Conservation (phyloP, 345 rosid species). For the Eutrema japonicum region DNA sequence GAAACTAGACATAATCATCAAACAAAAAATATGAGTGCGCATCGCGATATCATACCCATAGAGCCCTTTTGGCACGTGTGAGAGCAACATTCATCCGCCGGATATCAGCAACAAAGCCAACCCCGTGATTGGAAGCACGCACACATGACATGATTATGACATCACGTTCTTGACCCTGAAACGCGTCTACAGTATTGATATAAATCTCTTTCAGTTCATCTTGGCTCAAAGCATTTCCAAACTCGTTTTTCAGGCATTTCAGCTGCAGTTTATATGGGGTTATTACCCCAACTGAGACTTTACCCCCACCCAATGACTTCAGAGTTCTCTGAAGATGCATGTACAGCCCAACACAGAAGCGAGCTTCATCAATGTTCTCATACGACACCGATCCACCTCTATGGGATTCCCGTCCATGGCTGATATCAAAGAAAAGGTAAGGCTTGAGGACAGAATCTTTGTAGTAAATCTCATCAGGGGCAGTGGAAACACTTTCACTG, state of each 20-base stretch:
- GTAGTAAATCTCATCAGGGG: slow-evolving; percentile 86
- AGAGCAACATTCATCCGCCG: slow-evolving; percentile 99
- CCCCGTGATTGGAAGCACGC: slow-evolving; percentile 94
- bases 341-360: slow-evolving; percentile 83
- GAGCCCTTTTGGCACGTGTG: slow-evolving; percentile 95
- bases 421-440: slow-evolving; percentile 81
- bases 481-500: slow-evolving; percentile 77
- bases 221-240: slow-evolving; percentile 71
- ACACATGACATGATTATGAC: slow-evolving; percentile 99
- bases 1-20: slow-evolving; percentile 11
- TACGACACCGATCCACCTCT: slow-evolving; percentile 97
- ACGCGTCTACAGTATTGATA: slow-evolving; percentile 97
- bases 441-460: slow-evolving; percentile 89
- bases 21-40: neutral
- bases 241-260: slow-evolving; percentile 91
- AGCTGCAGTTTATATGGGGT: slow-evolving; percentile 98
- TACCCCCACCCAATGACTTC: slow-evolving; percentile 69
- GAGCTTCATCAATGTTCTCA: slow-evolving; percentile 93
- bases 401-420: slow-evolving; percentile 96
- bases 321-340: slow-evolving; percentile 85
- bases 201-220: slow-evolving; percentile 95
- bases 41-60: slow-evolving; percentile 68
- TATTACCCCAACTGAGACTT: slow-evolving; percentile 86
- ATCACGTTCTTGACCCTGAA: slow-evolving; percentile 99
- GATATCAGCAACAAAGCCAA: slow-evolving; percentile 96